phyloP scores from a whole-genome alignment of 495 filamentous ascomycete genomes.

The Patellaria atrata region DNA sequence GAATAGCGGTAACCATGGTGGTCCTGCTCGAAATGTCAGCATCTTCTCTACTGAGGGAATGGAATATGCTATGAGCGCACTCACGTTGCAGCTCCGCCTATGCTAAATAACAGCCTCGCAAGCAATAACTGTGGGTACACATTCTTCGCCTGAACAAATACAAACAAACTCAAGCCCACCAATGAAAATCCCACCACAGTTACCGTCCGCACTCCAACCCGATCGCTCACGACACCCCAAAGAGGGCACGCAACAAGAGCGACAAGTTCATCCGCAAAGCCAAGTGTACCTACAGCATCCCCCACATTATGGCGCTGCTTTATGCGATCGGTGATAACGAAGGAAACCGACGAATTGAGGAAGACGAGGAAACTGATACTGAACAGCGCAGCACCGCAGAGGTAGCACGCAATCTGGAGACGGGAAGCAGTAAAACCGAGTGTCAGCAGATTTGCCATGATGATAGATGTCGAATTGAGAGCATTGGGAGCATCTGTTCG shows the following conservation, averaged over 20 bases:
- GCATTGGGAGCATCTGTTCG: too few species aligned
- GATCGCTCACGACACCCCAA: constrained; percentile 87
- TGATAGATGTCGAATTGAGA: too few species aligned
- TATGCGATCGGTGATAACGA: constrained; percentile 85
- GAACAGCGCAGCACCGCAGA: constrained; percentile 81
- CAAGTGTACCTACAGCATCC: constrained; percentile 81
- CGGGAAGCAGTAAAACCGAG: constrained; percentile 46
- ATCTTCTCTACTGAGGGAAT: not conserved
- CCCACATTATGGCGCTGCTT: constrained; percentile 63
- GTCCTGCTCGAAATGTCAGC: constrained; percentile 30
- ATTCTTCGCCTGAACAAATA: constrained; percentile 74
- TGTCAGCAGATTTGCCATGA: too few species aligned
- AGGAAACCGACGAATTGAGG: constrained; percentile 84
- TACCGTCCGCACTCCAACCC: constrained; percentile 64
- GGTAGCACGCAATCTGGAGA: constrained; percentile 67
- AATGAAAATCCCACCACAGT: constrained; percentile 60
- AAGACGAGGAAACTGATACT: constrained; percentile 96
- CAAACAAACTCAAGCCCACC: constrained; percentile 57
- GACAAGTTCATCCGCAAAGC: constrained; percentile 89
- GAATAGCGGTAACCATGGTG: constrained; percentile 94
- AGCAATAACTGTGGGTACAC: constrained; percentile 84
- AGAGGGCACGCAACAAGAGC: constrained; percentile 79
- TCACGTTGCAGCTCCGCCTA: constrained; percentile 76
- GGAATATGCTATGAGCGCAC: constrained; percentile 12
- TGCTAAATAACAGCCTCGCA: constrained; percentile 71